Conservation (phyloP, 139 green algal species). For the Coelastrella sp. region DNA sequence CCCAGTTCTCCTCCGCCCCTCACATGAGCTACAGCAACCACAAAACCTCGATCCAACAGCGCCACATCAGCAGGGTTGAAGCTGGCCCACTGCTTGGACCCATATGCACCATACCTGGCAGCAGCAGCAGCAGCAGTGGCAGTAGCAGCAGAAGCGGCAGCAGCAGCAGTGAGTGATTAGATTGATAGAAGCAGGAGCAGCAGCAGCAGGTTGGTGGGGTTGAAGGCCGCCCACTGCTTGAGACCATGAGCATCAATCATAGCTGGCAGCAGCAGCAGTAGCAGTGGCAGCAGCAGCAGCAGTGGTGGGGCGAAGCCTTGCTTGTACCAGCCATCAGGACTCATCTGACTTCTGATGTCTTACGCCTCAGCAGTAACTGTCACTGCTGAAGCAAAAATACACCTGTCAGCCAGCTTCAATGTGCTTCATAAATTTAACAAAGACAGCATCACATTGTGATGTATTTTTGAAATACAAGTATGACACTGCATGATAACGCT, state of each 20-base stretch:
- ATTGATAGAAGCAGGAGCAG: background rate
- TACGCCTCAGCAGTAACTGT: too few relatives aligned
- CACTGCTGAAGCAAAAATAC: too few relatives aligned
- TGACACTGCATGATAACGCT: background rate
- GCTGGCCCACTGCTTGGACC: background rate
- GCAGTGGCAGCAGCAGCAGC: too few relatives aligned
- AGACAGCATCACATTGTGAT: background rate
- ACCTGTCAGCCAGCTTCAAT: too few relatives aligned
- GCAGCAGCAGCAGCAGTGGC: background rate
- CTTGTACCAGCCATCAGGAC: too few relatives aligned
- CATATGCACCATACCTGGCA: slow-evolving; percentile 31
- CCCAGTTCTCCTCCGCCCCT: slow-evolving; percentile 82
- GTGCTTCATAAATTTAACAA: background rate
- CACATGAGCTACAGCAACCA: slow-evolving; percentile 76
- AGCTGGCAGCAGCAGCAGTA: too few relatives aligned
- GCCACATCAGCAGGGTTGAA: slow-evolving; percentile 67
- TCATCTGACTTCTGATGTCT: too few relatives aligned
- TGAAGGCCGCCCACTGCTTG: too few relatives aligned
- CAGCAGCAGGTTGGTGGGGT: background rate
- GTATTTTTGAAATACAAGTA: background rate
- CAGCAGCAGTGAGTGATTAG: background rate
- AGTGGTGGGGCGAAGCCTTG: too few relatives aligned
- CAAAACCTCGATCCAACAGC: slow-evolving; percentile 65
- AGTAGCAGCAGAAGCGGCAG: background rate
- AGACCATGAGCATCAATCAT: too few relatives aligned